Evolutionary conservation across 768 basidiomycete genomes (phyloP).

Genomic region (Pleurotus platypus): DNA sequence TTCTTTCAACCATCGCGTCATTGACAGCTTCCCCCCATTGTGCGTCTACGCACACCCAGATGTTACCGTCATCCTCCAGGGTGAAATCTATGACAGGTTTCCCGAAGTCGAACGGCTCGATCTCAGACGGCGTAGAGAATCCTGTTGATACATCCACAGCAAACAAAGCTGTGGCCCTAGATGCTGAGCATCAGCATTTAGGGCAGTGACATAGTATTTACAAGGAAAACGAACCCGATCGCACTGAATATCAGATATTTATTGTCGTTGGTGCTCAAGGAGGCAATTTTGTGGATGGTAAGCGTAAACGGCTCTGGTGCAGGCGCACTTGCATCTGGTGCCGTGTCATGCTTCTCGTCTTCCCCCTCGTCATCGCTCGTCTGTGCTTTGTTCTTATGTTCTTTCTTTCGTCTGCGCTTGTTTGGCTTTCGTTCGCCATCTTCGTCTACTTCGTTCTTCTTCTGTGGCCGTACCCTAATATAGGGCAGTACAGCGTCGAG

Average conservation of each 20-base stretch:
- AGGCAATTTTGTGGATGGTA: constrained; percentile 55
- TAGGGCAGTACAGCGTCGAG: constrained; percentile 43
- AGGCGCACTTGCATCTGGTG: background rate
- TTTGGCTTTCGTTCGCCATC: constrained; percentile 15
- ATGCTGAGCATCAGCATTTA: background rate
- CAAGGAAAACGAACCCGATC: constrained; percentile 54
- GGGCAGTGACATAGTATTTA: background rate
- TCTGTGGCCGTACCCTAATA: constrained; percentile 33
- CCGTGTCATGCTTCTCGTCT: constrained; percentile 17
- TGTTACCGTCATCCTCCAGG: constrained; percentile 26
- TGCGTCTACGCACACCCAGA: constrained; percentile 51
- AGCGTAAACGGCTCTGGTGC: constrained; percentile 22
- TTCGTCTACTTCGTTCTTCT: constrained; percentile 30
- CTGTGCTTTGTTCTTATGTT: constrained; percentile 11
- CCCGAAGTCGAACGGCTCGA: constrained; percentile 46
- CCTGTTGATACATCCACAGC: constrained; percentile 25
- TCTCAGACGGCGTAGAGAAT: constrained; percentile 15
- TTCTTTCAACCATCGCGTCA: constrained; percentile 21
- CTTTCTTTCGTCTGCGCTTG: constrained; percentile 11
- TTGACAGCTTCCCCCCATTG: constrained; percentile 25
- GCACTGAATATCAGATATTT: constrained; percentile 60
- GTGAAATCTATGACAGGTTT: constrained; percentile 61
- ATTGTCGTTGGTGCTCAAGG: constrained; percentile 32
- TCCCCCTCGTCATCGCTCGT: constrained; percentile 15
- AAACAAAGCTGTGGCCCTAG: constrained; percentile 70